These are phyloP conservation scores for Aspergillus transmontanensis DNA, from an alignment of 2,329 filamentous ascomycete genomes.

Conservation along the genomic window DNA sequence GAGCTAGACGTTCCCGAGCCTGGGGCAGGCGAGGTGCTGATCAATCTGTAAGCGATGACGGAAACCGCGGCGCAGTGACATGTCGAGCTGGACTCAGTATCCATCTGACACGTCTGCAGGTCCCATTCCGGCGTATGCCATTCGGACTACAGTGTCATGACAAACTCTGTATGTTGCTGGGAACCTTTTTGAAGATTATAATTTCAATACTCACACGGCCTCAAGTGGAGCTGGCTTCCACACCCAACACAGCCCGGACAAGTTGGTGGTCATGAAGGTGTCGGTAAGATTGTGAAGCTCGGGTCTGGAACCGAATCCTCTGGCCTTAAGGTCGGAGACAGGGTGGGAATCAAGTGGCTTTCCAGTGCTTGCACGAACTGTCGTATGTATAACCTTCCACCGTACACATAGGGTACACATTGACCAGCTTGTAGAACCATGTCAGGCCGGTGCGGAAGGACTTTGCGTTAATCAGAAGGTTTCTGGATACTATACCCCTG, in stretches of 20 bases:
- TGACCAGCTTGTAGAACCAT: slow-evolving; percentile 42
- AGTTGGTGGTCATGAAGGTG: slow-evolving; percentile 70
- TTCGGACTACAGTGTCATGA: slow-evolving; percentile 62
- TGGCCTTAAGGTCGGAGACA: slow-evolving; percentile 65
- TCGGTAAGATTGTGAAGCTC: slow-evolving; percentile 66
- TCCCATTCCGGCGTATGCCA: slow-evolving; percentile 69
- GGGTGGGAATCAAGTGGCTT: slow-evolving; percentile 73
- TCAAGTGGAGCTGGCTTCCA: slow-evolving; percentile 59
- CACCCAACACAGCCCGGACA: slow-evolving; percentile 62
- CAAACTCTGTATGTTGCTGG: slow-evolving; percentile 38
- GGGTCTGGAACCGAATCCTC: slow-evolving; percentile 61
- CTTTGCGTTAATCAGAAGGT: slow-evolving; percentile 60
- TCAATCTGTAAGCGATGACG: slow-evolving; percentile 56
- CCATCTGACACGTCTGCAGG: slow-evolving; percentile 30
- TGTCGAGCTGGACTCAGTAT: not conserved
- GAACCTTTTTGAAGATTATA: not conserved
- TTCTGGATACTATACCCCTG: slow-evolving; percentile 68
- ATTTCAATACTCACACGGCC: not conserved
- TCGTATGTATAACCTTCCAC: slow-evolving; percentile 33
- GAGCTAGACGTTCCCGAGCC: slow-evolving; percentile 67
- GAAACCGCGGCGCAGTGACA: not conserved
- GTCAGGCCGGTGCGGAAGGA: slow-evolving; percentile 57
- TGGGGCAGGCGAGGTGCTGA: slow-evolving; percentile 62
- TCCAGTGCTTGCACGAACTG: slow-evolving; percentile 59
- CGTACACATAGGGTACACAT: not conserved